Evolutionary conservation across 208 protist species (phyloP).

Genomic region (Crithidia expoeki): DNA sequence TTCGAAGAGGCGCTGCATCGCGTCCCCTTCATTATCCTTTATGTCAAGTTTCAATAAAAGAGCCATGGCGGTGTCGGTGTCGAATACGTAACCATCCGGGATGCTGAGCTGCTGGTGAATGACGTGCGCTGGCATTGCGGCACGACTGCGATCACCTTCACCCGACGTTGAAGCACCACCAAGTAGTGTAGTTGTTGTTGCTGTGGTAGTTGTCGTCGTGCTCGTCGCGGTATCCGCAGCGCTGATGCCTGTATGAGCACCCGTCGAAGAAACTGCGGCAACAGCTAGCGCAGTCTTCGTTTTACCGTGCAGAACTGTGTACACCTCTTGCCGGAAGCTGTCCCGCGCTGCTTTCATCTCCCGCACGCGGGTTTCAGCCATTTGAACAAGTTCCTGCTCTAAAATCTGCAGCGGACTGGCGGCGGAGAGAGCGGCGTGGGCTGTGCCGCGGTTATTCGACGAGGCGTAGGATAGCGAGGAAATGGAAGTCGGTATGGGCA

Average conservation of each 20-base stretch:
- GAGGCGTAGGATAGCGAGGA: neutral
- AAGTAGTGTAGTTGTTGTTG: neutral
- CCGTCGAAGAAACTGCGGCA: neutral
- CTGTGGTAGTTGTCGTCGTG: neutral
- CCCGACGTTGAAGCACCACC: neutral
- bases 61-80: slow-evolving; percentile 35
- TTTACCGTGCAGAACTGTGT: slow-evolving; percentile 16
- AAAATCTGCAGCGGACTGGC: slow-evolving; percentile 29
- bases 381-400: slow-evolving; percentile 44
- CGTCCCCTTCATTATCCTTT: slow-evolving; percentile 34
- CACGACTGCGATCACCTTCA: neutral
- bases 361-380: slow-evolving; percentile 27
- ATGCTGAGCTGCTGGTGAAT: slow-evolving; percentile 32
- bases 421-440: neutral
- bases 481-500: neutral
- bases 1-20: slow-evolving; percentile 53
- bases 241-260: too few species aligned
- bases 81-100: slow-evolving; percentile 33
- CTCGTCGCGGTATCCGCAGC: neutral
- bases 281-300: neutral
- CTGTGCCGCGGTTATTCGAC: slow-evolving; percentile 10
- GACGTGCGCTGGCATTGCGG: neutral
- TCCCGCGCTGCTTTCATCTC: slow-evolving; percentile 31
- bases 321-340: slow-evolving; percentile 28
- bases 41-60: slow-evolving; percentile 36